Evolutionary conservation across 1,139 yeast species (phyloP).

Genomic region (Sugiyamaella castrensis): DNA sequence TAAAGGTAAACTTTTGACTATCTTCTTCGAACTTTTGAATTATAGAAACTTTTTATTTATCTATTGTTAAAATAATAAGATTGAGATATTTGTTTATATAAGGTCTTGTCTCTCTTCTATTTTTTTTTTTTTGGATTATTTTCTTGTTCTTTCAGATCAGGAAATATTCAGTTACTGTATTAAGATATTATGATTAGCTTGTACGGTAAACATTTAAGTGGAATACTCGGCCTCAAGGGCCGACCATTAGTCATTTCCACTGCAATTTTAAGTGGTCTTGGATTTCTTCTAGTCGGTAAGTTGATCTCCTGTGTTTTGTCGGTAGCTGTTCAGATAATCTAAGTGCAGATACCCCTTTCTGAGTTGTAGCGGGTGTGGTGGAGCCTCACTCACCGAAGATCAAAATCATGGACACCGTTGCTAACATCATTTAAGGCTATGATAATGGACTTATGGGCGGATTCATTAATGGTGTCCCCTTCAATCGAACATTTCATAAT

Average conservation of each 20-base stretch:
- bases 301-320: neutral
- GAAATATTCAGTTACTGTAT: too few species aligned
- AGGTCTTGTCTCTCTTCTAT: too few species aligned
- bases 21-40: too few species aligned
- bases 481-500: conserved; percentile 16
- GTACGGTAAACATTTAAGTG: conserved; percentile 14
- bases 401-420: neutral
- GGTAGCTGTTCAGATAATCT: neutral
- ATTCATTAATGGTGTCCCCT: conserved; percentile 18
- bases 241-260: conserved; percentile 14
- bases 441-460: conserved; percentile 23
- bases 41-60: too few species aligned
- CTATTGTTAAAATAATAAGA: too few species aligned
- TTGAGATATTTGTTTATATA: too few species aligned
- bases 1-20: too few species aligned
- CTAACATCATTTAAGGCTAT: conserved; percentile 13
- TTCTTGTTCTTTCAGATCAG: too few species aligned
- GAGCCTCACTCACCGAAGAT: neutral
- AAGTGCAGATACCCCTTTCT: too few species aligned
- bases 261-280: conserved; percentile 19
- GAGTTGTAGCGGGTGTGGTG: too few species aligned
- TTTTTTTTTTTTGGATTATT: too few species aligned
- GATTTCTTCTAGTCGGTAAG: conserved; percentile 19
- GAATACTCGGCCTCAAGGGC: conserved; percentile 18
- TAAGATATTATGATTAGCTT: conserved; percentile 7